These are phyloP conservation scores for Pichia phayaonensis DNA, from an alignment of 805 yeast genomes.

Conservation along the genomic window DNA sequence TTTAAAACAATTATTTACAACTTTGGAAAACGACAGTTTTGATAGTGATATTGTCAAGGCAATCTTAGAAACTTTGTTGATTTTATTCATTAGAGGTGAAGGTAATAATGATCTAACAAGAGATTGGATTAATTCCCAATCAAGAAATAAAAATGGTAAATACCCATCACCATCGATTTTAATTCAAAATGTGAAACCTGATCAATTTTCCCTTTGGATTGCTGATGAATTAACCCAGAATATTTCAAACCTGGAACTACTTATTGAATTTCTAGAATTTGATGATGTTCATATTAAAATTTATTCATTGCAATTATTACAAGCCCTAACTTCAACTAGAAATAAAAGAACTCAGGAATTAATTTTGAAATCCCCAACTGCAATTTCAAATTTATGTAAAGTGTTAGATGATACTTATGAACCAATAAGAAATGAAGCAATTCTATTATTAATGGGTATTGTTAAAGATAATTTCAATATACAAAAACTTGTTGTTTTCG, in stretches of 20 bases:
- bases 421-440: conserved; percentile 83
- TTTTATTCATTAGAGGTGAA: conserved; percentile 63
- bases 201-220: conserved; percentile 89
- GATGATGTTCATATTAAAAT: conserved; percentile 70
- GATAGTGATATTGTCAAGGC: conserved; percentile 69
- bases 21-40: conserved; percentile 56
- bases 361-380: conserved; percentile 65
- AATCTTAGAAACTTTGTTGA: conserved; percentile 74
- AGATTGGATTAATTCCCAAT: conserved; percentile 65
- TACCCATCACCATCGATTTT: conserved; percentile 66
- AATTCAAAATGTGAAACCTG: conserved; percentile 49
- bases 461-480: conserved; percentile 77
- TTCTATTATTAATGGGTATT: conserved; percentile 73
- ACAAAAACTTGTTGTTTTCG: conserved; percentile 91
- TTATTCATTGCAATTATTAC: conserved; percentile 77
- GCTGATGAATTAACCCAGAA: conserved; percentile 85
- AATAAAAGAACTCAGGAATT: conserved; percentile 66
- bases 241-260: conserved; percentile 37
- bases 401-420: conserved; percentile 62
- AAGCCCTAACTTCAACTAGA: conserved; percentile 74
- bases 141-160: conserved; percentile 67
- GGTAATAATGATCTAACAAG: conserved; percentile 57
- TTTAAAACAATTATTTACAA: conserved; percentile 59
- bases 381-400: conserved; percentile 66
- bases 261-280: conserved; percentile 38